phyloP scores from a whole-genome alignment of 345 rosid species.

The Linum tenue region DNA sequence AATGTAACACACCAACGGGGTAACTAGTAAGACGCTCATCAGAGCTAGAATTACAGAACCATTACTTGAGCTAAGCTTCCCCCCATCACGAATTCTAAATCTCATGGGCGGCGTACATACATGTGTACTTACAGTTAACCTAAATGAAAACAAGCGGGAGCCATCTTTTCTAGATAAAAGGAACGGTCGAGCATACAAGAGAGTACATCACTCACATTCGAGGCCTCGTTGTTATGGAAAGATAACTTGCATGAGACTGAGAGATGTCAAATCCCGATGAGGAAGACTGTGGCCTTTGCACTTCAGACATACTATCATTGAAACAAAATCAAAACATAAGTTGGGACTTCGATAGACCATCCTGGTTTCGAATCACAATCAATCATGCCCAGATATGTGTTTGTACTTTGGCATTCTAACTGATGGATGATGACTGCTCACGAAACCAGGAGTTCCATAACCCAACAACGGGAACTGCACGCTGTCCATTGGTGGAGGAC shows the following conservation, averaged over 20 bases:
- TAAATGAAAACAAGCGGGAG: background rate
- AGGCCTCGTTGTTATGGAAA: conserved; percentile 21
- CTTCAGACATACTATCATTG: conserved; percentile 23
- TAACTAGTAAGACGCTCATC: background rate
- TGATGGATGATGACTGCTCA: conserved; percentile 20
- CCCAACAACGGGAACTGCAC: conserved; percentile 16
- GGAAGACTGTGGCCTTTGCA: conserved; percentile 15
- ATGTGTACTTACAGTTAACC: background rate
- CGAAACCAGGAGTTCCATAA: conserved; percentile 19
- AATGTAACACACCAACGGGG: background rate
- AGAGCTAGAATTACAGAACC: background rate
- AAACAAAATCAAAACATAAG: background rate
- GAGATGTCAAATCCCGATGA: conserved; percentile 27
- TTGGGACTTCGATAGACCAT: background rate
- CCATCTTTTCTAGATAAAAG: background rate
- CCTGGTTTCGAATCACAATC: background rate
- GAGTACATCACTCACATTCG: conserved; percentile 24
- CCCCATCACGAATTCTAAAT: background rate
- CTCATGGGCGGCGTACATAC: background rate
- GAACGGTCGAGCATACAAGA: background rate
- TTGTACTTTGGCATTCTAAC: conserved; percentile 14
- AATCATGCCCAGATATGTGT: background rate
- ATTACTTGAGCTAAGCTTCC: background rate
- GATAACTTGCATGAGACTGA: conserved; percentile 17
- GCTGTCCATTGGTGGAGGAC: conserved; percentile 22